Evolutionary conservation across 441 rosid species (phyloP), one percentile per base, ranked within the genome.

Genomic region (Gossypium trilobum): DNA sequence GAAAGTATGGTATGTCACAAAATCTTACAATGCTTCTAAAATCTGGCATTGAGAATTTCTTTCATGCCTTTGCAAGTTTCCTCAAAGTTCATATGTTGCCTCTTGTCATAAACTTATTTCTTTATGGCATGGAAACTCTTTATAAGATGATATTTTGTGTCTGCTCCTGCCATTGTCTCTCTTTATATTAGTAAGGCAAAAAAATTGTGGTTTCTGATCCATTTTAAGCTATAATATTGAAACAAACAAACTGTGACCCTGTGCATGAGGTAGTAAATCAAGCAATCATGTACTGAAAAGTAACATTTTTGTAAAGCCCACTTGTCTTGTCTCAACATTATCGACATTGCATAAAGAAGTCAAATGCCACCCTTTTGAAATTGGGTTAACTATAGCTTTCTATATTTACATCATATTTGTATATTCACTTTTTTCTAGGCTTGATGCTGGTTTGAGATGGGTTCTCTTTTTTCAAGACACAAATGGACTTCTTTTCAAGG

Each of bases 401-500:
- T 58, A 16, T 39, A 42, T 54, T 62, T 4, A 4, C 16, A 4
- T 71, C 59, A 44, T 59, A 51, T 42, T 52, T 72, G 17, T 42
- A n/a, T 58, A 56, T n/a, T 9, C 65, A 56, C 11, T n/a, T 33
- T 77, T 75, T 77, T 64, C 83, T 51, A 95, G 98, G 99, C 84
- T 65, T 61, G 86, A 80, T 75, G 83, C 87, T 80, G 98, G 96
- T 75, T 66, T 82, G 74, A 91, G 84, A 74, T 95, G 99, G 99
- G 92, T 92, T 75, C 76, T 92, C 71, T 95, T 95, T 87, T 91
- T 95, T 88, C 99, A 95, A 85, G 98, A 95, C 71, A 95, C 97
- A 72, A 95, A 91, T 83, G 99, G 98, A 78, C 98, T 95, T 77
- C 87, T 92, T 39, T 95, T 95, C 82, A 95, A 95, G 94, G 99